phyloP scores from a whole-genome alignment of 352 stramenopile genomes.

The Globisporangium sylvaticum region DNA sequence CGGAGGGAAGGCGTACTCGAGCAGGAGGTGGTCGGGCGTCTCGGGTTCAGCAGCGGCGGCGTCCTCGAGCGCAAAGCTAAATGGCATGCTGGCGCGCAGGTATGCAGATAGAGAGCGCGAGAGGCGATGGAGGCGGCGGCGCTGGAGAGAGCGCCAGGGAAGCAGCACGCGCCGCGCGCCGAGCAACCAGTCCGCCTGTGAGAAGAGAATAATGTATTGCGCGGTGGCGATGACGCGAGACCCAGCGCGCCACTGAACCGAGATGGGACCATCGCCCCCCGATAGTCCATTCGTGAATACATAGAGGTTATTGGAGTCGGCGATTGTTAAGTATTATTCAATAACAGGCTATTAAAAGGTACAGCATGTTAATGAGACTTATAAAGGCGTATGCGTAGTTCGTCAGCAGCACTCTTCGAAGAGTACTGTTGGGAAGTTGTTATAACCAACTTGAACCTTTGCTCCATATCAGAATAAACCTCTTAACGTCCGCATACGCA shows the following conservation, averaged over 20 bases:
- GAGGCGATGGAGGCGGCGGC: slow-evolving; percentile 14
- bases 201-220: slow-evolving; percentile 14
- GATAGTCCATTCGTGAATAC: no score
- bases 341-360: no score
- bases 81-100: not conserved
- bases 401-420: no score
- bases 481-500: no score
- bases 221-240: not conserved
- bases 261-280: not conserved
- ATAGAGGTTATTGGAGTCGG: no score
- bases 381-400: no score
- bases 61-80: slow-evolving; percentile 1
- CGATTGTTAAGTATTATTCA: no score
- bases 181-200: slow-evolving; percentile 8
- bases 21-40: not conserved
- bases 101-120: not conserved
- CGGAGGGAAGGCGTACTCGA: not conserved
- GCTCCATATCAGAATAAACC: no score
- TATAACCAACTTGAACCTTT: no score
- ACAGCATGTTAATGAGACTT: no score
- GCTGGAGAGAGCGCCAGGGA: slow-evolving; percentile 18
- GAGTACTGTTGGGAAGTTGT: no score
- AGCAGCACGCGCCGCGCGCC: slow-evolving; percentile 17
- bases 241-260: not conserved
- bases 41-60: not conserved